Conservation (phyloP, 208 protist genomes). For the Zelonia costaricensis region DNA sequence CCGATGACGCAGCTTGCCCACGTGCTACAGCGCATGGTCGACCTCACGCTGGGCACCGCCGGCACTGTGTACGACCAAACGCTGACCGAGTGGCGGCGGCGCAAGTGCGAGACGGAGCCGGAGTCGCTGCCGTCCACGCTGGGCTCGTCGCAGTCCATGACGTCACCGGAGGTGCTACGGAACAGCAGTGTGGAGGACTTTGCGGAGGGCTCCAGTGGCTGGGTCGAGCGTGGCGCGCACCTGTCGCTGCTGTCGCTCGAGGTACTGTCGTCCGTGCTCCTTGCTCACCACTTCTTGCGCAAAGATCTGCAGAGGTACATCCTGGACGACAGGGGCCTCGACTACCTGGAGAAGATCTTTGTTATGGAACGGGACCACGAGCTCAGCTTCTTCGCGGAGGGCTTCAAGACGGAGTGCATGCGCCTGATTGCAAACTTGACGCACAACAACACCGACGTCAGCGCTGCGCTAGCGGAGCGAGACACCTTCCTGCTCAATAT, state of each 20-base stretch:
- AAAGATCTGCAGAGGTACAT: conserved; percentile 62
- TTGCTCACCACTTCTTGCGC: conserved; percentile 43
- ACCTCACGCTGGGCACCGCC: conserved; percentile 59
- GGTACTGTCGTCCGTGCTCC: conserved; percentile 57
- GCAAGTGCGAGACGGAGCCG: conserved; percentile 19
- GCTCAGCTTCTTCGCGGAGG: conserved; percentile 73
- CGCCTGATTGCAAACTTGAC: conserved; percentile 78
- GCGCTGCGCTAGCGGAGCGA: conserved; percentile 36
- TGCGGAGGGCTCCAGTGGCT: conserved; percentile 63
- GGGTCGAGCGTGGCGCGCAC: conserved; percentile 71
- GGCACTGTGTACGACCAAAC: conserved; percentile 41
- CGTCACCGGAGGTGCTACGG: conserved; percentile 38
- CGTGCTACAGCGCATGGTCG: conserved; percentile 69
- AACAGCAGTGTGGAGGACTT: conserved; percentile 85
- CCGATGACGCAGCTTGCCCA: conserved; percentile 59
- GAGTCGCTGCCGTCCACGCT: conserved; percentile 9
- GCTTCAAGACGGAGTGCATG: conserved; percentile 76
- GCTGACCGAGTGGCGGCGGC: conserved; percentile 25
- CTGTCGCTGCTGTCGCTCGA: conserved; percentile 58
- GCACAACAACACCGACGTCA: conserved; percentile 43
- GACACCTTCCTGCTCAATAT: conserved; percentile 51
- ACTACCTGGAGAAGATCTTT: conserved; percentile 63
- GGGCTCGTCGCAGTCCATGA: conserved; percentile 21
- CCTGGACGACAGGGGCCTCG: conserved; percentile 45
- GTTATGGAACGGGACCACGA: conserved; percentile 71